Evolutionary conservation across 129 eudicot species (phyloP).

Genomic region (Saussurea involucrata): DNA sequence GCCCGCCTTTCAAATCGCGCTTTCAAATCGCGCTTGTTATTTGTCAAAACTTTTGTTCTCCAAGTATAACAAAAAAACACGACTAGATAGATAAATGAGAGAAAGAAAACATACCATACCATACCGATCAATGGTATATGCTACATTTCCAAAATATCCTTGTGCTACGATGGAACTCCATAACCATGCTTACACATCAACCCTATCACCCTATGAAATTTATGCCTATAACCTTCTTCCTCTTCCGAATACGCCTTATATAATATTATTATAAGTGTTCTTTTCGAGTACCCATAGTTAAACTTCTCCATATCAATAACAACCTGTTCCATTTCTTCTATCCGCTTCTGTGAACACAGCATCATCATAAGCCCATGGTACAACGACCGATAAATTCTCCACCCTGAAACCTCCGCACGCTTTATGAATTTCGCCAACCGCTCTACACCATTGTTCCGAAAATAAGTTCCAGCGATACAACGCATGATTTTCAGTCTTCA

Average conservation of each 20-base stretch:
- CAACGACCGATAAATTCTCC: conserved; percentile 64
- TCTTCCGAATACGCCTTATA: conserved; percentile 43
- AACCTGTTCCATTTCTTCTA: conserved; percentile 84
- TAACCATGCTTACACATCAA: conserved; percentile 67
- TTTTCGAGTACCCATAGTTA: conserved; percentile 40
- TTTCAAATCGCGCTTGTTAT: background rate
- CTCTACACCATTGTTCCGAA: conserved; percentile 57
- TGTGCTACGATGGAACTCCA: conserved; percentile 22
- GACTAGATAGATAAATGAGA: background rate
- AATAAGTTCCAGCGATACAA: conserved; percentile 47
- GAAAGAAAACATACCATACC: background rate
- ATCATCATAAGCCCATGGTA: conserved; percentile 74
- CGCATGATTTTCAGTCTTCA: conserved; percentile 46
- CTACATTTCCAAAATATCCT: background rate
- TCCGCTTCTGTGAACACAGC: conserved; percentile 59
- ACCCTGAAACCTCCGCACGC: conserved; percentile 65
- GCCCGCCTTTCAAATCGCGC: background rate
- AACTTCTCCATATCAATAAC: conserved; percentile 69
- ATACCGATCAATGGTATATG: background rate
- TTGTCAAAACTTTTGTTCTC: background rate
- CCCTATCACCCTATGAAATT: conserved; percentile 49
- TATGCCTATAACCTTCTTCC: conserved; percentile 37
- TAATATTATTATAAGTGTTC: conserved; percentile 58
- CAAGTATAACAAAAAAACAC: background rate
- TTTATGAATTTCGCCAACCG: conserved; percentile 58